phyloP scores from a whole-genome alignment of 306 rosid genomes.

The Vicia villosa region DNA sequence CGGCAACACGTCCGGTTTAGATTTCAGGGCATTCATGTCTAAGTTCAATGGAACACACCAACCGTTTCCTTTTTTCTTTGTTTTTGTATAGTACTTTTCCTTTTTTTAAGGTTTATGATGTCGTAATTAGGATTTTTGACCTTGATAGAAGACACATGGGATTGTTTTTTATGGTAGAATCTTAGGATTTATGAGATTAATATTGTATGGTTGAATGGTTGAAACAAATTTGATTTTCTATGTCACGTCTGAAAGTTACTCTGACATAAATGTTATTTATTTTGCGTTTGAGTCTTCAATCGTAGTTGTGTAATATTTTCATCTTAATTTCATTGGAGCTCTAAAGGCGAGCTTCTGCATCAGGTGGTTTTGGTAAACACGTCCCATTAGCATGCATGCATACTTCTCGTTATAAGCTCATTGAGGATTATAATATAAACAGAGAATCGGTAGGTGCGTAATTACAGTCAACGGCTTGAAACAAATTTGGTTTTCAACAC shows the following conservation, averaged over 20 bases:
- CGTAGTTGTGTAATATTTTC: background rate
- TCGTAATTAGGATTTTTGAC: background rate
- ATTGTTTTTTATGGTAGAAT: too few species aligned
- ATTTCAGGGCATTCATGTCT: too few species aligned
- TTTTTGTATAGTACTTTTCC: background rate
- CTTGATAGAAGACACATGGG: background rate
- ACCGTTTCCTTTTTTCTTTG: background rate
- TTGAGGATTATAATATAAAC: too few species aligned
- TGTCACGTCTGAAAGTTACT: background rate
- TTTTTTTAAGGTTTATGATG: background rate
- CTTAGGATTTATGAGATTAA: too few species aligned
- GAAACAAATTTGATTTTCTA: background rate
- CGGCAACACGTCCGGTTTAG: slow-evolving; percentile 82
- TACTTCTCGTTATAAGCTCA: too few species aligned
- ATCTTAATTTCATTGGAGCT: background rate
- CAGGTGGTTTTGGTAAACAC: too few species aligned
- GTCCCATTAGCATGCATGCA: too few species aligned
- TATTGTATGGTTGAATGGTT: background rate
- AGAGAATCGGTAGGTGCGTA: too few species aligned
- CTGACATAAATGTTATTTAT: background rate
- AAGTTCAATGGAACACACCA: slow-evolving; percentile 18
- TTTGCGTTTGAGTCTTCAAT: background rate
- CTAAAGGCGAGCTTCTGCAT: background rate
- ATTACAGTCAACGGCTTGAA: background rate
- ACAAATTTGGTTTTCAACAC: background rate